Conservation (phyloP, 1,139 yeast genomes). For the Casaregolazyma suthepensis region DNA sequence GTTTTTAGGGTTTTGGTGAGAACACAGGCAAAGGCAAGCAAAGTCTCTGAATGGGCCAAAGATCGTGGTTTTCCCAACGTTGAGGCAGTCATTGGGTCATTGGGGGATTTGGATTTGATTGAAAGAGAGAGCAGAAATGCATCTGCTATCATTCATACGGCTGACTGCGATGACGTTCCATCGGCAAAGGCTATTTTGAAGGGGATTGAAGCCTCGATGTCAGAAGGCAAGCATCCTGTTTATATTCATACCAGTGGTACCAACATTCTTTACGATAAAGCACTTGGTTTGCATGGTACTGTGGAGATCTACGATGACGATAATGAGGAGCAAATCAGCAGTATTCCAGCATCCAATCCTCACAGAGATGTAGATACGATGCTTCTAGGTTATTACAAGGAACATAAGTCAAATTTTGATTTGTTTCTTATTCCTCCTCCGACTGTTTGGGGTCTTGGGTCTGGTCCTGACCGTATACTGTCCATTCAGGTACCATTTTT, state of each 20-base stretch:
- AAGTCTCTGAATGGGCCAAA: conserved; percentile 24
- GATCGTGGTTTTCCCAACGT: conserved; percentile 13
- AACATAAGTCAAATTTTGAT: conserved; percentile 14
- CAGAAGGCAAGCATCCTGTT: conserved; percentile 28
- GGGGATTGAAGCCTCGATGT: conserved; percentile 21
- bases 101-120: conserved; percentile 28
- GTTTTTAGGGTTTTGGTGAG: conserved; percentile 30
- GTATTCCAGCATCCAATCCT: conserved; percentile 33
- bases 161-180: conserved; percentile 36
- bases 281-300: conserved; percentile 25
- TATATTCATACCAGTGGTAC: conserved; percentile 42
- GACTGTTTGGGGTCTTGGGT: conserved; percentile 32
- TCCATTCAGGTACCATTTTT: conserved; percentile 37
- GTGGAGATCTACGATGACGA: conserved; percentile 33
- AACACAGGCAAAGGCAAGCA: conserved; percentile 27
- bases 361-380: conserved; percentile 37
- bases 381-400: conserved; percentile 13
- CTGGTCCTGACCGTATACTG: conserved; percentile 34
- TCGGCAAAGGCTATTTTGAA: conserved; percentile 29
- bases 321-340: conserved; percentile 30
- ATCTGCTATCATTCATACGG: conserved; percentile 37
- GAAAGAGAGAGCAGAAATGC: conserved; percentile 24
- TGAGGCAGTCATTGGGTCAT: conserved; percentile 26
- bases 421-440: conserved; percentile 21
- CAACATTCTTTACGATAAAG: conserved; percentile 30